Evolutionary conservation across 148 eudicot species (phyloP), one percentile per base, ranked within the genome.

Genomic region (Arbutus unedo): DNA sequence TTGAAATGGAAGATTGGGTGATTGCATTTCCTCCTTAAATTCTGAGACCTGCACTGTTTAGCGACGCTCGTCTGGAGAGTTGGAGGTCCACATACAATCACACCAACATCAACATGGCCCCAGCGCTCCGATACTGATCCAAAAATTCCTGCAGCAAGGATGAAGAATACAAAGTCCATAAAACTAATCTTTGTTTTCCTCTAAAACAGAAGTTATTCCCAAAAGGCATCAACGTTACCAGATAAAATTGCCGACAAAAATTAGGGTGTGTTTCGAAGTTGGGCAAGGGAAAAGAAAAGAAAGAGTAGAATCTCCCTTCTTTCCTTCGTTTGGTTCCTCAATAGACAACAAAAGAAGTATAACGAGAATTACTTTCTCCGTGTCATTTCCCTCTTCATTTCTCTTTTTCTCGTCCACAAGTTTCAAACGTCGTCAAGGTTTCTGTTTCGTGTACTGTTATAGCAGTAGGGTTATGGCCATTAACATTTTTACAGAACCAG

Each of bases 71-170:
- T 84, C 72, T 90, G 91, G 59, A 95, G 94, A 41, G 90, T 84
- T 48, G 85, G 85, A 60, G 98, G 98, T 9, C 97, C 98, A 71
- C 98, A 93, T 19, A 93, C 91, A 41, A 95, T 88, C 49, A 95
- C 97, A 62, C 98, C 98, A 6, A 90, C 85, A 80, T 95, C 93
- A 31, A 85, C 93, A 50, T 88, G 82, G 19, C 96, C 98, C 93
- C 91, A 93, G 21, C 81, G 78, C 18, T 89, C 90, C 19, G 93
- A 81, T 49, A 87, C 41, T 8, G 86, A 80, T 76, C 84, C 90
- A 74, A 95, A 92, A 0, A 89, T 92, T 70, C 87, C 98, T 93
- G 91, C 92, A 90, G 15, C 64, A 67, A 49, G 4, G 25, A 79
- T 19, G 67, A 0, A 68, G 23, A 64, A 60, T 67, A 21, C 43